Conservation (phyloP, 2,329 filamentous ascomycete genomes). For the Colletotrichum sp. region DNA sequence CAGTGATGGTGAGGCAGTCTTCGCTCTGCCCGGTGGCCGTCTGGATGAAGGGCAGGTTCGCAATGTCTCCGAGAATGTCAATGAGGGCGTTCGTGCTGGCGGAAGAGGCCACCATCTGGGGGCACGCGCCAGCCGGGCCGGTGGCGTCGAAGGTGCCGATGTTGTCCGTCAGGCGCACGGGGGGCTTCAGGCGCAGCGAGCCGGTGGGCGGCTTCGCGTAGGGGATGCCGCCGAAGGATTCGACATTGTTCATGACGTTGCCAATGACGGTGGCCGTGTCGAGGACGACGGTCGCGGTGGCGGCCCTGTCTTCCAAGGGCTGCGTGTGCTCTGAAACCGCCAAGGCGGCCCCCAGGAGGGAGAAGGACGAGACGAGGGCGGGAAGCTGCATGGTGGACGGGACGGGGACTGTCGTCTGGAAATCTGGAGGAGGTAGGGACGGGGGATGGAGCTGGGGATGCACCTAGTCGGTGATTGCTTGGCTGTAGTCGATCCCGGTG, state of each 20-base stretch:
- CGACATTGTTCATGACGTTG: conserved; percentile 39
- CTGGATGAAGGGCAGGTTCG: conserved; percentile 51
- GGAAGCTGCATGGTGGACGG: conserved; percentile 2
- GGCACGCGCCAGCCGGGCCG: conserved; percentile 54
- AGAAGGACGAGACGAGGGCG: conserved; percentile 8
- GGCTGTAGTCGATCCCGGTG: neutral
- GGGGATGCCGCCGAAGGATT: conserved; percentile 68
- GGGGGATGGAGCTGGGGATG: neutral
- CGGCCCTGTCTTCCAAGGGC: conserved; percentile 12
- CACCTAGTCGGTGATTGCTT: neutral
- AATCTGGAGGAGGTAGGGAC: neutral
- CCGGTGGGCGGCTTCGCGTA: conserved; percentile 67
- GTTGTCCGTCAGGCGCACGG: conserved; percentile 52
- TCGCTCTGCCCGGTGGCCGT: conserved; percentile 47
- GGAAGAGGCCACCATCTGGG: conserved; percentile 54
- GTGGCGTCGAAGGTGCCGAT: conserved; percentile 60
- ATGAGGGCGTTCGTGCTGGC: conserved; percentile 28
- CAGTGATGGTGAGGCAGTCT: conserved; percentile 56
- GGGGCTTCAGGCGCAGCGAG: conserved; percentile 62
- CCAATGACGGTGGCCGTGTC: conserved; percentile 26
- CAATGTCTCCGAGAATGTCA: conserved; percentile 41
- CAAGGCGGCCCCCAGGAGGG: conserved; percentile 7
- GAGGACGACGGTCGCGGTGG: conserved; percentile 21
- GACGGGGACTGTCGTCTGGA: neutral
- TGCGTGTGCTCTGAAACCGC: neutral